A percentile compares a stretch with the other conserved stretches of the same genome.
Evolutionary conservation across 2,329 filamentous ascomycete genomes (phyloP).

Genomic region (Pseudocercospora cruenta): DNA sequence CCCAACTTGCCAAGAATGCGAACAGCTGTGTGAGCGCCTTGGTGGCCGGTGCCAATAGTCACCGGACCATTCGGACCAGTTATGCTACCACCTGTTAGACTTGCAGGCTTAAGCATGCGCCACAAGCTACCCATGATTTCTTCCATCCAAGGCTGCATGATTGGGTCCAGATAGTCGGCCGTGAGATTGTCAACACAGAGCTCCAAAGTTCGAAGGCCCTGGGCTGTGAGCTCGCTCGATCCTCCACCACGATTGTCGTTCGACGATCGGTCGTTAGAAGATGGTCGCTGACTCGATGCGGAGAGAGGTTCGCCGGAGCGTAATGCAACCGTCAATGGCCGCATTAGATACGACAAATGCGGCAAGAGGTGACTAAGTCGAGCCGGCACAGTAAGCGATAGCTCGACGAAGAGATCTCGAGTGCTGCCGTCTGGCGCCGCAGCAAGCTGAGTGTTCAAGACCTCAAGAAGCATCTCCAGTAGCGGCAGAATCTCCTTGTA

Average conservation of each 20-base stretch:
- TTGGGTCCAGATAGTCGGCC: constrained; percentile 95
- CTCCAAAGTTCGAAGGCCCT: constrained; percentile 89
- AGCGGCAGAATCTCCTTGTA: constrained; percentile 98
- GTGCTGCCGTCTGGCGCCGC: constrained; percentile 89
- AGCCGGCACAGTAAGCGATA: constrained; percentile 94
- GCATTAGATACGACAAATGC: constrained; percentile 95
- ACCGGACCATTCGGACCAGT: constrained; percentile 22
- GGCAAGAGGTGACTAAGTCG: constrained; percentile 91
- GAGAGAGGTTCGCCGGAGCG: constrained; percentile 69
- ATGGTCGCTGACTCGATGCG: constrained; percentile 18
- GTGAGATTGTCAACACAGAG: constrained; percentile 98
- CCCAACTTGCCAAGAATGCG: constrained; percentile 95
- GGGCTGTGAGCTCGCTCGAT: constrained; percentile 77
- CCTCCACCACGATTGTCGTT: constrained; percentile 30
- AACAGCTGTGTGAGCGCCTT: constrained; percentile 97
- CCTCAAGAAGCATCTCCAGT: constrained; percentile 95
- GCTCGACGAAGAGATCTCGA: constrained; percentile 92
- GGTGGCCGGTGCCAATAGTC: constrained; percentile 59
- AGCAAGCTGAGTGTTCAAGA: constrained; percentile 90
- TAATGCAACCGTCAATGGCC: constrained; percentile 92
- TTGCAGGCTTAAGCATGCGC: constrained; percentile 89
- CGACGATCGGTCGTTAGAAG: constrained; percentile 29
- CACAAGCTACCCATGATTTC: constrained; percentile 98
- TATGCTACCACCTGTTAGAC: constrained; percentile 65
- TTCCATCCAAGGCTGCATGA: constrained; percentile 98